These are phyloP conservation scores for Effrenium voratum DNA, from an alignment of 73 alveolate genomes.

Conservation along the genomic window DNA sequence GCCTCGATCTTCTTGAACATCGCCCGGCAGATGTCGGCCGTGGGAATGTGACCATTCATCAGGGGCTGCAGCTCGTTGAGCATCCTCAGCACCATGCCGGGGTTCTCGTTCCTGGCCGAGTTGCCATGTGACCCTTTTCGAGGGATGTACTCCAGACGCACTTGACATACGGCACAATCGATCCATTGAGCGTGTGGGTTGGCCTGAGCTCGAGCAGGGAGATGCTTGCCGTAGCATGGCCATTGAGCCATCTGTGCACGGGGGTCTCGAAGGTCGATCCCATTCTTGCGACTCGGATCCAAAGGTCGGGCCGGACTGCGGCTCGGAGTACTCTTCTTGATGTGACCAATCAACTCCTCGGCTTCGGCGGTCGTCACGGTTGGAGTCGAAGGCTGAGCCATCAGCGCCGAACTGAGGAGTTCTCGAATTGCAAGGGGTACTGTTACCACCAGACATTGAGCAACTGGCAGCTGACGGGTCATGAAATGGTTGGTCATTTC, in stretches of 20 bases:
- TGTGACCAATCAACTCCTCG: background rate
- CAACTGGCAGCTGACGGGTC: background rate
- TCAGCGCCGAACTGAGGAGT: background rate
- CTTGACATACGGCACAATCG: background rate
- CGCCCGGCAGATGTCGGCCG: background rate
- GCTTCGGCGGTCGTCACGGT: no score
- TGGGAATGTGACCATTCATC: background rate
- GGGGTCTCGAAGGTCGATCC: background rate
- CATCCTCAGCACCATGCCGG: background rate
- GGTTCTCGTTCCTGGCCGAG: background rate
- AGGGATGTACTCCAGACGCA: background rate
- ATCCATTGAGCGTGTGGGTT: background rate
- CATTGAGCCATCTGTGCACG: background rate
- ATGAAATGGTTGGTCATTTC: background rate
- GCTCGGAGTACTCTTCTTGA: background rate
- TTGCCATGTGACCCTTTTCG: background rate
- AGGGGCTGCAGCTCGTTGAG: background rate
- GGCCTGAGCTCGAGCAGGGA: background rate
- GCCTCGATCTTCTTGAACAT: background rate
- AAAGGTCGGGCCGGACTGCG: background rate
- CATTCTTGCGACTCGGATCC: no score
- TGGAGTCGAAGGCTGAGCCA: no score
- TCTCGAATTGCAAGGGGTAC: background rate
- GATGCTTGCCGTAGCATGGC: background rate
- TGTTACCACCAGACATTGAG: background rate